Evolutionary conservation across 495 filamentous ascomycete genomes (phyloP).

Genomic region (Glutinoglossum americanum): DNA sequence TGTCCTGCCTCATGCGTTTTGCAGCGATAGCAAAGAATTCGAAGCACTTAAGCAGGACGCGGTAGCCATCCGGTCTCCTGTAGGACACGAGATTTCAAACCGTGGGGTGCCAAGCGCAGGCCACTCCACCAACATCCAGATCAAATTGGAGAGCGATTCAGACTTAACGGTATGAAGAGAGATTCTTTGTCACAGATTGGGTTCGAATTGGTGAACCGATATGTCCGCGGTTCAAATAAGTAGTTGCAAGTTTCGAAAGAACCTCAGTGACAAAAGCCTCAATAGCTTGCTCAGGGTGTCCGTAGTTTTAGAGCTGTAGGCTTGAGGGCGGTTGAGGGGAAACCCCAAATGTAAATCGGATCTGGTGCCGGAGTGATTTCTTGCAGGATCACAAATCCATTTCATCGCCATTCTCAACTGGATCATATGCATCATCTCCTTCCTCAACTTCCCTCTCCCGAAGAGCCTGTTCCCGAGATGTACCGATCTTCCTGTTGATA

Average conservation of each 20-base stretch:
- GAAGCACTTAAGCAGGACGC: background rate
- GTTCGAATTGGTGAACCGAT: too few relatives aligned
- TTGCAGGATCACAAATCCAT: constrained; percentile 11
- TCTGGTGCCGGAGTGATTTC: background rate
- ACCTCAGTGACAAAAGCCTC: background rate
- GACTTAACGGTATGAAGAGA: background rate
- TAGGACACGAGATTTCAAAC: too few relatives aligned
- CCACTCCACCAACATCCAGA: background rate
- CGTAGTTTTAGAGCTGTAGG: too few relatives aligned
- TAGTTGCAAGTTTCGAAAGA: too few relatives aligned
- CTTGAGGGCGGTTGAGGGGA: too few relatives aligned
- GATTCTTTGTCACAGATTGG: too few relatives aligned
- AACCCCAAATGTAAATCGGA: background rate
- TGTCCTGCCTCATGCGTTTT: background rate
- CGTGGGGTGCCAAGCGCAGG: too few relatives aligned
- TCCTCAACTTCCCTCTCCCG: constrained; percentile 18
- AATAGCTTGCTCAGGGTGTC: background rate
- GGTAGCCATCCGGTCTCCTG: too few relatives aligned
- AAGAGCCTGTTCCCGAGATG: constrained; percentile 18
- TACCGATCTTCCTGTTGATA: constrained; percentile 17
- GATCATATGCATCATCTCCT: constrained; percentile 16
- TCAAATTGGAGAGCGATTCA: background rate
- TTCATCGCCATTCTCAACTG: constrained; percentile 15
- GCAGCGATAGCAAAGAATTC: too few relatives aligned
- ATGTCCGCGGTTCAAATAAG: too few relatives aligned